Base-by-base conservation (phyloP, 306 rosid species). In the Prosopis cineraria region DNA sequence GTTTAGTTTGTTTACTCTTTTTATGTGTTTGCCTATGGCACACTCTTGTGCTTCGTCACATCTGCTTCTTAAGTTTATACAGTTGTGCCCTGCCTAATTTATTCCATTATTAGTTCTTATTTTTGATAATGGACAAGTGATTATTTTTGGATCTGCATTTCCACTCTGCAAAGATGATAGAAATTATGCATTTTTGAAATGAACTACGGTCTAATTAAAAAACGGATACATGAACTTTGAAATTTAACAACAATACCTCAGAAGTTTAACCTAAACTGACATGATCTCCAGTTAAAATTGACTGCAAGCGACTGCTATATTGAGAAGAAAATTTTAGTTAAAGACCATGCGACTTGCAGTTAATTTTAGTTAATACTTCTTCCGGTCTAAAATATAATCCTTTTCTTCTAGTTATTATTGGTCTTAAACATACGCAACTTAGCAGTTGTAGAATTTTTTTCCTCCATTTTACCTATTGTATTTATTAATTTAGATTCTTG, bases 91-190 rank as follows among this genome's bases (percentile, higher is more conserved):
- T n/a, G 56, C 5, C 5, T 58, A 10, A 66, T 77, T 72, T 19
- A 8, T 64, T 31, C 72, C 47, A 19, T 62, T 34, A 55, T 48
- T 63, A 67, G n/a, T 75, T 22, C 11, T 20, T 10, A 27, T 5
- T 22, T 69, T 68, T 50, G 39, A 41, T 67, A 52, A 43, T 55
- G 13, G 30, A 64, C 27, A 34, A 60, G 48, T 70, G 16, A 41
- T 74, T 33, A 22, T 52, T 58, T 43, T 68, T 76, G 31, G 43
- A n/a, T 33, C 36, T 37, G 7, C 70, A 50, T 59, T 62, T 72
- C 52, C 30, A 67, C 31, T 22, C 39, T 14, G 40, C 8, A 13
- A 59, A 66, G 3, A 34, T 22, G 53, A 53, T 68, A n/a, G 50
- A 37, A 50, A 4, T 48, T 74, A 29, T 27, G 30, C 17, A 24